A percentile compares a stretch with the other conserved stretches of the same genome.
Conservation (phyloP, 2,329 filamentous ascomycete species). For the Fusarium tanahbumbuense region DNA sequence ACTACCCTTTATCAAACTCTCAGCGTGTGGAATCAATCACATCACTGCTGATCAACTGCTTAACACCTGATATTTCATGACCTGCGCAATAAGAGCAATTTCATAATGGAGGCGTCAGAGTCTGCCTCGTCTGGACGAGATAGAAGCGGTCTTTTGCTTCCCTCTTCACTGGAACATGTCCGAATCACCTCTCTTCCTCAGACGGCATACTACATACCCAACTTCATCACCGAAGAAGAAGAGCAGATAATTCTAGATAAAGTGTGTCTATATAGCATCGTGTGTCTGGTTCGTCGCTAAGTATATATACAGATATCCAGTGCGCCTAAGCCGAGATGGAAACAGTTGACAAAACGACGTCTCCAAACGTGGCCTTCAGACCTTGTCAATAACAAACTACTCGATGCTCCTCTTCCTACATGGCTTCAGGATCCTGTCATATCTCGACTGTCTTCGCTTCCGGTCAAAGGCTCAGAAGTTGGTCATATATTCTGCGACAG, state of each 20-base stretch:
- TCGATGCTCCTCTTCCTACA: slow-evolving; percentile 77
- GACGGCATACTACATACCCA: slow-evolving; percentile 83
- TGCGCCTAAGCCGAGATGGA: slow-evolving; percentile 83
- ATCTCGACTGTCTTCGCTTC: slow-evolving; percentile 66
- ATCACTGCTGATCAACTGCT: slow-evolving; percentile 14
- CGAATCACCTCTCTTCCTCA: slow-evolving; percentile 68
- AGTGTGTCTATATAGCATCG: slow-evolving; percentile 58
- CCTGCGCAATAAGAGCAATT: not conserved
- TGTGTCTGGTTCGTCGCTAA: slow-evolving; percentile 30
- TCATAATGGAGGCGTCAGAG: slow-evolving; percentile 30
- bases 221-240: slow-evolving; percentile 84
- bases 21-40: slow-evolving; percentile 16
- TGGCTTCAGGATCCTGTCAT: slow-evolving; percentile 82
- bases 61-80: not conserved
- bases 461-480: slow-evolving; percentile 47
- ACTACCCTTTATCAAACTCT: slow-evolving; percentile 22
- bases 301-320: slow-evolving; percentile 60
- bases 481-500: slow-evolving; percentile 68
- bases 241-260: slow-evolving; percentile 78
- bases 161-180: slow-evolving; percentile 62
- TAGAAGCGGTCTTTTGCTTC: slow-evolving; percentile 50
- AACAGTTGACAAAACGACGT: slow-evolving; percentile 85
- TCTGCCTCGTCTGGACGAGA: not conserved
- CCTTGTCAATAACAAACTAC: slow-evolving; percentile 80
- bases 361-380: slow-evolving; percentile 92